Percentiles rank a stretch among this genome's conserved stretches.
These are phyloP conservation scores for Colletotrichum tabaci DNA, from an alignment of 2,329 filamentous ascomycete species.

Conservation along the genomic window DNA sequence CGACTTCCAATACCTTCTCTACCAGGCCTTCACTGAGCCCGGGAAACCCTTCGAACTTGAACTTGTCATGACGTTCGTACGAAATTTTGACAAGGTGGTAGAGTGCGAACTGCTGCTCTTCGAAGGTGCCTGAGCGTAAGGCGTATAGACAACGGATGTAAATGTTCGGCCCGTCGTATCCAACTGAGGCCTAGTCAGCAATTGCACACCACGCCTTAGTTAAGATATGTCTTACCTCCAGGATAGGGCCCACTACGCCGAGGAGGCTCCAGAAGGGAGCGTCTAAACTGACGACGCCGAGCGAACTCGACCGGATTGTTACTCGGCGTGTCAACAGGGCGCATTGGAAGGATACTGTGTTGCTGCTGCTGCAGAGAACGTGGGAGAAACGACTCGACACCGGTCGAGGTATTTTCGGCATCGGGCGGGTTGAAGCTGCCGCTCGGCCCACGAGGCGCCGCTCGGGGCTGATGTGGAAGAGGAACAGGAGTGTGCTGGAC, in stretches of 20 bases:
- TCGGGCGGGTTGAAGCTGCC: conserved; percentile 67
- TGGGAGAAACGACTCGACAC: conserved; percentile 65
- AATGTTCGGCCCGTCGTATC: conserved; percentile 86
- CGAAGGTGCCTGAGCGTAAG: conserved; percentile 82
- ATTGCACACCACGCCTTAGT: no score
- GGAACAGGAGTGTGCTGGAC: conserved; percentile 49
- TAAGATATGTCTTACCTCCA: conserved; percentile 68
- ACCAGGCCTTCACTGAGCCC: conserved; percentile 90
- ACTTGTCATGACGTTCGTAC: conserved; percentile 94
- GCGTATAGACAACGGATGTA: conserved; percentile 91
- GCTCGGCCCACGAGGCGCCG: conserved; percentile 58
- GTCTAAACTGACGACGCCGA: conserved; percentile 65
- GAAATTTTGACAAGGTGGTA: conserved; percentile 97
- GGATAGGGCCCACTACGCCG: conserved; percentile 57
- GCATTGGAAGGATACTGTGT: conserved; percentile 74
- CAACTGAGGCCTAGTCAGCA: conserved; percentile 53
- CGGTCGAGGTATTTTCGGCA: conserved; percentile 69
- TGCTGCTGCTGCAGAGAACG: conserved; percentile 66
- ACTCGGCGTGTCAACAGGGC: conserved; percentile 81
- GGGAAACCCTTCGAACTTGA: conserved; percentile 92
- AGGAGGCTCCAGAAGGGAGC: conserved; percentile 42
- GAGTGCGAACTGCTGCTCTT: conserved; percentile 92
- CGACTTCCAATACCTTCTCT: conserved; percentile 85
- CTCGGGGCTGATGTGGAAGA: conserved; percentile 47
- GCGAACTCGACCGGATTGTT: conserved; percentile 80